Evolutionary conservation across 139 green algal genomes (phyloP).

Genomic region (Desmodesmus armatus): DNA sequence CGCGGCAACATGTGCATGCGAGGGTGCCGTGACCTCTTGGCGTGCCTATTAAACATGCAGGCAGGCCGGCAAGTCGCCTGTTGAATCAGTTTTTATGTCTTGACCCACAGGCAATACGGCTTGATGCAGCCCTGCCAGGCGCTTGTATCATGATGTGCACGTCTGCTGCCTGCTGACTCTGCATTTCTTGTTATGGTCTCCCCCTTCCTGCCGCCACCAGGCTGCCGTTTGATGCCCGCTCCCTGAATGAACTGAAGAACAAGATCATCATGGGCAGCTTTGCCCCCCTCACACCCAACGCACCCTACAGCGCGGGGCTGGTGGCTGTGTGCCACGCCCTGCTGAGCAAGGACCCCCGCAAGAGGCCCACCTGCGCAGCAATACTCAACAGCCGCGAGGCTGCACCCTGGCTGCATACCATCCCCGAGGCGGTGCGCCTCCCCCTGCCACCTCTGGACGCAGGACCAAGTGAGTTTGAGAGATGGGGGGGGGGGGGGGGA

Average conservation of each 20-base stretch:
- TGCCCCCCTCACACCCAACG: neutral
- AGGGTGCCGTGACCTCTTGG: neutral
- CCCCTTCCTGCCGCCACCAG: slow-evolving; percentile 20
- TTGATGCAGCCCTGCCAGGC: neutral
- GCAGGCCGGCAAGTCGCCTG: no score
- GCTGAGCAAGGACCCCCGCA: slow-evolving; percentile 34
- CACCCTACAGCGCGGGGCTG: slow-evolving; percentile 33
- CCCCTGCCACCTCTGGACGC: slow-evolving; percentile 35
- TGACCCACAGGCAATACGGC: neutral
- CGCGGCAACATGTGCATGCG: no score
- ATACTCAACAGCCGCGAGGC: slow-evolving; percentile 48
- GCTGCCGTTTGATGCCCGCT: slow-evolving; percentile 74
- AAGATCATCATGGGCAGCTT: slow-evolving; percentile 61
- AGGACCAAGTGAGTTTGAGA: slow-evolving; percentile 1
- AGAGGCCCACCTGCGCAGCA: slow-evolving; percentile 35
- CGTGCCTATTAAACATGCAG: neutral
- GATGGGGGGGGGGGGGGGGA: no score
- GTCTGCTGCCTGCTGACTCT: neutral
- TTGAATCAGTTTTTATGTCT: neutral
- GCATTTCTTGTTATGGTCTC: neutral
- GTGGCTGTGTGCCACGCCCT: slow-evolving; percentile 32
- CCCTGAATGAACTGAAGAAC: slow-evolving; percentile 67
- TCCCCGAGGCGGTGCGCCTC: slow-evolving; percentile 27
- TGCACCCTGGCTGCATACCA: slow-evolving; percentile 34
- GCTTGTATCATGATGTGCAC: no score